Base-by-base conservation (phyloP, 352 stramenopile genomes). In the Pythium rhizo-oryzae region DNA sequence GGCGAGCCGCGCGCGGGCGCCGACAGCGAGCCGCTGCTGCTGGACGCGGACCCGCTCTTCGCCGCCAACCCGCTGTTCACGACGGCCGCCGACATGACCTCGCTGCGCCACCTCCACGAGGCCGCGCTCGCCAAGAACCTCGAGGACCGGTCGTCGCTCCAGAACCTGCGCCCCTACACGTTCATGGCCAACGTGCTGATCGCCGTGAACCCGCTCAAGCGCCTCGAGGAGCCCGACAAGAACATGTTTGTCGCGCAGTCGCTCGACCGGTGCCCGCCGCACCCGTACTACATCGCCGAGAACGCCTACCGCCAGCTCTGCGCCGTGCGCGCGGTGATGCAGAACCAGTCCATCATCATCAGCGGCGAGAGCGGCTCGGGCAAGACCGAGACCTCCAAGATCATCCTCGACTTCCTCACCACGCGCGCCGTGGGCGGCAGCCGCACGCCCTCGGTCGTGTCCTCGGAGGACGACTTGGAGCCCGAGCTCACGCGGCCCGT, bases 301-400 rank as follows among this genome's bases (percentile, higher is more conserved):
- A 75, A 85, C 44, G 87, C 87, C 2, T 96, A 94, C 74, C 84
- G 85, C 5, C 85, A 96, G 55, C 75, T 96, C 11, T 93, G 85
- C 65, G 87, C 87, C 8, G 82, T 93, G 18, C 81, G 83, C 19
- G 85, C 86, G 2, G 85, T 92, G 19, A 94, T 94, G 86, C 84
- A 95, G 76, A 95, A 95, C 72, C 96, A 99, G 76, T 97, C 88
- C 37, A 98, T 99, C 72, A 90, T 99, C 47, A 97, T 99, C 52
- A 97, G 85, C 39, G 96, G 96, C 49, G 96, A 99, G 68, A 97
- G 83, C 24, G 95, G 95, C 13, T 96, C 94, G 5, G 96, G 96
- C 50, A 99, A 99, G 76, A 99, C 96, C 1, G 94, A 98, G 69
- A 98, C 93, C 19, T 98, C 95, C 62, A 98, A 98, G 78, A 97